Conservation (phyloP, 2,329 filamentous ascomycete species). For the Talaromyces funiculosus region DNA sequence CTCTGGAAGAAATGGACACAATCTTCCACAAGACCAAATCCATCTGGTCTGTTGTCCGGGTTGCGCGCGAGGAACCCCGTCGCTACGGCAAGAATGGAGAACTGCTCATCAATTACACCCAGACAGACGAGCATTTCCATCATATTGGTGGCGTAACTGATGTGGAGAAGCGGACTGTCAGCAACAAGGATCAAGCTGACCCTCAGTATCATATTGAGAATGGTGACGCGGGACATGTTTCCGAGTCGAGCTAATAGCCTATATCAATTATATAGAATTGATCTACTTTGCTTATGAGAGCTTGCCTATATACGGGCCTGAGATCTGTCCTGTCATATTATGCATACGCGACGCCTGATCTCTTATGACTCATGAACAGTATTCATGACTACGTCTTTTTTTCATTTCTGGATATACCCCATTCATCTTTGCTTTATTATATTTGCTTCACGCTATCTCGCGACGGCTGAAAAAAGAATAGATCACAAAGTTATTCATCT, state of each 20-base stretch:
- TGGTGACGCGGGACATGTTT: constrained; percentile 7
- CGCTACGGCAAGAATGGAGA: constrained; percentile 56
- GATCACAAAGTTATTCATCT: neutral
- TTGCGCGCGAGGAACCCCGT: constrained; percentile 48
- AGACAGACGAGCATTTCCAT: constrained; percentile 19
- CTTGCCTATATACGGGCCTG: neutral
- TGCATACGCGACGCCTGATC: neutral
- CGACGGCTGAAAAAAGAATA: neutral
- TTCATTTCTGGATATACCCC: constrained; percentile 3
- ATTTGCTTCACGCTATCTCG: neutral
- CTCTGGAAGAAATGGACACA: constrained; percentile 64
- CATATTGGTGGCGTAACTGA: constrained; percentile 46
- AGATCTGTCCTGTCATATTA: neutral
- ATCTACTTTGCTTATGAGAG: neutral
- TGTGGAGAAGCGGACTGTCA: constrained; percentile 82
- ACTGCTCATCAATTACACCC: constrained; percentile 40
- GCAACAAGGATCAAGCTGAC: constrained; percentile 14
- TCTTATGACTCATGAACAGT: neutral
- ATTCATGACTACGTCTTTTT: neutral
- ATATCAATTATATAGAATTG: neutral
- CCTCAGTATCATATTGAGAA: constrained; percentile 15
- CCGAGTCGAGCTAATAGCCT: neutral
- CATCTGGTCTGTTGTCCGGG: constrained; percentile 45
- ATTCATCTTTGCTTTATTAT: neutral
- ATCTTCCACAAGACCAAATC: constrained; percentile 56